Evolutionary conservation across 2,329 filamentous ascomycete species (phyloP).

Genomic region (Paramyrothecium sp.): DNA sequence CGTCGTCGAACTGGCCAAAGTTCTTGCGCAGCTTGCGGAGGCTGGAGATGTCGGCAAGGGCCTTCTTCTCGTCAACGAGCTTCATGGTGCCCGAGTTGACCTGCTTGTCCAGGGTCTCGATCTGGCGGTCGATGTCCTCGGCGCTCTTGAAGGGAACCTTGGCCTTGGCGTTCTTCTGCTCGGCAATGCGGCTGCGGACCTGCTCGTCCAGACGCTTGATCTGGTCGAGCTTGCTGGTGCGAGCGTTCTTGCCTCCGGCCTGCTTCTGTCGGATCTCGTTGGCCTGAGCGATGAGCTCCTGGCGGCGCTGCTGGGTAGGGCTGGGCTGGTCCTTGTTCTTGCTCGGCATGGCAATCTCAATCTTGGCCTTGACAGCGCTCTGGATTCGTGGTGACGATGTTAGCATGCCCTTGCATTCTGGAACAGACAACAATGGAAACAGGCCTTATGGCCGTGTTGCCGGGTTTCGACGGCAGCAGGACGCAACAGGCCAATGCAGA

Average conservation of each 20-base stretch:
- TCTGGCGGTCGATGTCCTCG: conserved; percentile 84
- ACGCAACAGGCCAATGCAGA: background rate
- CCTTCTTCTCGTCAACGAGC: conserved; percentile 96
- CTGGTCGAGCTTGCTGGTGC: conserved; percentile 77
- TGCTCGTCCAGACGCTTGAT: conserved; percentile 90
- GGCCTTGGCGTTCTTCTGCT: conserved; percentile 82
- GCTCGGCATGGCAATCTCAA: conserved; percentile 76
- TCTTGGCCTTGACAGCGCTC: conserved; percentile 85
- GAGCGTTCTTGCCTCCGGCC: conserved; percentile 79
- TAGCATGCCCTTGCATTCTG: conserved; percentile 4
- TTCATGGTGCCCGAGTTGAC: conserved; percentile 91
- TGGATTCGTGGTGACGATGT: conserved; percentile 34
- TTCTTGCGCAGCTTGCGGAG: conserved; percentile 89
- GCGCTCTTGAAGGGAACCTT: conserved; percentile 82
- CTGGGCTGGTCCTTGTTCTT: conserved; percentile 76
- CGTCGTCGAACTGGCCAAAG: conserved; percentile 80
- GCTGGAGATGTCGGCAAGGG: conserved; percentile 75
- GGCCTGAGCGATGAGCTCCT: conserved; percentile 80
- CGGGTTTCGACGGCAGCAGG: background rate
- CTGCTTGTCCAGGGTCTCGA: conserved; percentile 76
- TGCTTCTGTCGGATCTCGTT: conserved; percentile 85
- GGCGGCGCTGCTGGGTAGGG: conserved; percentile 76
- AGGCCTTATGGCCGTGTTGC: no score
- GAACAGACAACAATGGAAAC: background rate
- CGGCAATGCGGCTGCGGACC: conserved; percentile 77